Evolutionary conservation across 1,139 yeast genomes (phyloP), one percentile per base, ranked within the genome.

Genomic region (Debaryomyces subglobosus): DNA sequence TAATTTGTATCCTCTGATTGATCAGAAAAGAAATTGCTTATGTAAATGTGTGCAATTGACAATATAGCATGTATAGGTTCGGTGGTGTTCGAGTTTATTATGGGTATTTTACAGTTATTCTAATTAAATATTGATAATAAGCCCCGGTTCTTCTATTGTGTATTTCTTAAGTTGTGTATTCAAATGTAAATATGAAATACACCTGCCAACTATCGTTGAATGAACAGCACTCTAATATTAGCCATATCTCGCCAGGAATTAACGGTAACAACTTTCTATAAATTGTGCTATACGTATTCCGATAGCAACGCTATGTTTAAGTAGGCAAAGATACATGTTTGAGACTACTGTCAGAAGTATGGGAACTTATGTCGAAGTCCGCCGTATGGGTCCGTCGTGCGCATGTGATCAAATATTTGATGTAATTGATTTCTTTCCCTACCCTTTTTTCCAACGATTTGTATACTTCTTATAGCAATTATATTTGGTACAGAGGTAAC

Each of bases 391-490:
- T 18, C 23, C n/a, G 38, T 35, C 24, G 38, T 35, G 42, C 24
- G 42, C 42, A 39, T 29, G 42, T 39, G 42, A 39, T 27, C 24
- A 29, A 27, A 27, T 24, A 12, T 27, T 39, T 25, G 33, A 20
- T 23, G 13, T 18, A 40, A n/a, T 8, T 30, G 23, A 21, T 39
- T 39, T 29, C 32, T 40, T 40, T 24, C 43, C 42, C 25, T 27
- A 18, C 24, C 18, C 21, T 9, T 32, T 30, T 29, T 8, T 15
- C 29, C n/a, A 27, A 39, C 29, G 15, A 24, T 10, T 6, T 16
- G 12, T 38, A 13, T 25, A 24, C 5, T 24, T 5, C 32, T 12
- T 24, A 21, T 25, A 24, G 16, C 41, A 35, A 20, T 38, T 38
- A 38, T 16, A 38, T 27, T 12, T 38, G 32, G 13, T 38, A 24